phyloP scores from a whole-genome alignment of 306 rosid species.

The Glycine latifolia region DNA sequence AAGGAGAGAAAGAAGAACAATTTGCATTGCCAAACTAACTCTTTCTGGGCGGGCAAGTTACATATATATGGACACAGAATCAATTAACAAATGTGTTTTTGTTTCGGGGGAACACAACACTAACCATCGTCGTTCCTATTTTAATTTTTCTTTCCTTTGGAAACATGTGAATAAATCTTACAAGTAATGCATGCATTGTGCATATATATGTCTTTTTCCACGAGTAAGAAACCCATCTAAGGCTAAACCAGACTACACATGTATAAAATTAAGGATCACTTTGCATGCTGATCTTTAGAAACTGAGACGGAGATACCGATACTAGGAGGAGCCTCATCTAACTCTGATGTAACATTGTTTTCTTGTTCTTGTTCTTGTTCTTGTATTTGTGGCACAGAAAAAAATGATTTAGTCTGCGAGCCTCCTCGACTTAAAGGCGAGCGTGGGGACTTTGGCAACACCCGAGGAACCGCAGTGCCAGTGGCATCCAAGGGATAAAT shows the following conservation, averaged over 20 bases:
- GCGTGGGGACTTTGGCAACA: constrained; percentile 51
- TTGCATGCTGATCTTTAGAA: constrained; percentile 1
- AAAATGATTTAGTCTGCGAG: constrained; percentile 35
- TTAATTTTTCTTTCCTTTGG: background rate
- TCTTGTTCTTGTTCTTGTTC: constrained; percentile 10
- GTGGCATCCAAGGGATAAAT: constrained; percentile 61
- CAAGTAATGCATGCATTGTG: background rate
- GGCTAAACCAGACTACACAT: constrained; percentile 11
- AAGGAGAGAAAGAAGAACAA: background rate
- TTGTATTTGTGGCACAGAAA: constrained; percentile 38
- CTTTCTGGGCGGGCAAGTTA: background rate
- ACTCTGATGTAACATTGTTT: background rate
- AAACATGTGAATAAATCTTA: background rate
- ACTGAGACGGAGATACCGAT: background rate
- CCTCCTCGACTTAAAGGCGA: constrained; percentile 34
- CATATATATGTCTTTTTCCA: background rate
- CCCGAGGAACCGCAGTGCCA: constrained; percentile 28
- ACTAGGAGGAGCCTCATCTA: constrained; percentile 23
- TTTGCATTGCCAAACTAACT: background rate
- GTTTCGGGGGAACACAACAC: background rate
- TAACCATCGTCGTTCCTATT: background rate
- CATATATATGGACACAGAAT: background rate
- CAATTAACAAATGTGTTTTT: constrained; percentile 1
- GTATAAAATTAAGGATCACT: background rate
- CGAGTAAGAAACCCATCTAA: constrained; percentile 5